Evolutionary conservation across 2,329 filamentous ascomycete species (phyloP).

Genomic region (Sphaerostilbella broomeana): DNA sequence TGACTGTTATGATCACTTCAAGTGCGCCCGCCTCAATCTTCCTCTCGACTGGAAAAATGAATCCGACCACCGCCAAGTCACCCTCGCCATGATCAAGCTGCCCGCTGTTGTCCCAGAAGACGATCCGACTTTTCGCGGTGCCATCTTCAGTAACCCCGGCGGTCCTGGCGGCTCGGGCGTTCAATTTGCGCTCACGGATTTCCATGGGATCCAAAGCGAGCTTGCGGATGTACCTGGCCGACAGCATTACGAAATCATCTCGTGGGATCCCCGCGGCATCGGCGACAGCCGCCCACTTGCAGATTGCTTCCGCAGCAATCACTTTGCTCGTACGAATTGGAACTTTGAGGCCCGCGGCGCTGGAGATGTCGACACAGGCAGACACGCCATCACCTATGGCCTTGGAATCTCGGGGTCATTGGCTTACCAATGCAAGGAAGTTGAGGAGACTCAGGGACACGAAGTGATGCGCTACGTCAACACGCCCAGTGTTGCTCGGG

Average conservation of each 20-base stretch:
- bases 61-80: conserved; percentile 23
- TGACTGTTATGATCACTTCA: conserved; percentile 31
- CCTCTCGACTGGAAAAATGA: conserved; percentile 36
- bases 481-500: conserved; percentile 34
- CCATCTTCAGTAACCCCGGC: conserved; percentile 39
- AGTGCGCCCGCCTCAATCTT: conserved; percentile 36
- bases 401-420: conserved; percentile 20
- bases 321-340: conserved; percentile 24
- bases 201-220: conserved; percentile 12
- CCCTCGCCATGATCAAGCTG: conserved; percentile 35
- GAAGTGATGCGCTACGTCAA: conserved; percentile 28
- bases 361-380: conserved; percentile 18
- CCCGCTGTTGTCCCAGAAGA: conserved; percentile 31
- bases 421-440: conserved; percentile 23
- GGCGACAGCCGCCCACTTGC: conserved; percentile 30
- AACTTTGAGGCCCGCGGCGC: conserved; percentile 24
- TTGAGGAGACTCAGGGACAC: conserved; percentile 13
- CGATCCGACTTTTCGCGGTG: conserved; percentile 35
- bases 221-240: conserved; percentile 20
- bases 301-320: conserved; percentile 30
- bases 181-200: conserved; percentile 17
- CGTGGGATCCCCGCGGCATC: conserved; percentile 39
- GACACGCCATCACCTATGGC: conserved; percentile 2
- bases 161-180: conserved; percentile 39
- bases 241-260: conserved; percentile 34